phyloP scores from a whole-genome alignment of 129 eudicot species.

The Solidago caesia region DNA sequence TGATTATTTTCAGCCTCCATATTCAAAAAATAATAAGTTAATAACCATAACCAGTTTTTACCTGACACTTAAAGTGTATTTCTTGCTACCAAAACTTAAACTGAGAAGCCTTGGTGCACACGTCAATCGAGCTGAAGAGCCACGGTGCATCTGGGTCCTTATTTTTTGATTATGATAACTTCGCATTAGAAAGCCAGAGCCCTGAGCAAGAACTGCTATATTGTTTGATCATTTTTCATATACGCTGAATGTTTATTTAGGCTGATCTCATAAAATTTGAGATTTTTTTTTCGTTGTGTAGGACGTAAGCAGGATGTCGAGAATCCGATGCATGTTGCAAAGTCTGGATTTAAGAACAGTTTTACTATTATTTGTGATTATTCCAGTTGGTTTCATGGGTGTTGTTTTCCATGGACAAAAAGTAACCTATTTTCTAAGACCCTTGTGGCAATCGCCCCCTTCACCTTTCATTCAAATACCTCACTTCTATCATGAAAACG shows the following conservation, averaged over 20 bases:
- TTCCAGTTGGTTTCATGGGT: conserved; percentile 39
- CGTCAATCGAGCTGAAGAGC: no score
- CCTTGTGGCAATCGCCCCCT: conserved; percentile 65
- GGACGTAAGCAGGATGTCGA: conserved; percentile 43
- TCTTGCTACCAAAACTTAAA: no score
- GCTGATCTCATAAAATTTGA: neutral
- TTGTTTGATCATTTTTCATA: neutral
- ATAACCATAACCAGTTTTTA: no score
- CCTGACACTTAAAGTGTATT: no score
- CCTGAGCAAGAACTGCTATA: neutral
- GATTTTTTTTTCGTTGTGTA: conserved; percentile 15
- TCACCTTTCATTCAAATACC: conserved; percentile 49
- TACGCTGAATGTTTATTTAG: neutral
- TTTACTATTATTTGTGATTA: conserved; percentile 38
- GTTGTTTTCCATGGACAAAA: conserved; percentile 53
- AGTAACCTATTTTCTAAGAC: conserved; percentile 57
- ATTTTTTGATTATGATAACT: no score
- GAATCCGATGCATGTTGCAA: conserved; percentile 41
- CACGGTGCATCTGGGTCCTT: no score
- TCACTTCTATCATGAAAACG: conserved; percentile 50
- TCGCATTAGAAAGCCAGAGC: no score
- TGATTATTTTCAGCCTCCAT: neutral
- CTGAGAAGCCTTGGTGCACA: neutral
- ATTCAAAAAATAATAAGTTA: neutral
- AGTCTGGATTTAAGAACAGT: conserved; percentile 41